Evolutionary conservation across 306 rosid genomes (phyloP).

Genomic region (Begonia fuchsioides): DNA sequence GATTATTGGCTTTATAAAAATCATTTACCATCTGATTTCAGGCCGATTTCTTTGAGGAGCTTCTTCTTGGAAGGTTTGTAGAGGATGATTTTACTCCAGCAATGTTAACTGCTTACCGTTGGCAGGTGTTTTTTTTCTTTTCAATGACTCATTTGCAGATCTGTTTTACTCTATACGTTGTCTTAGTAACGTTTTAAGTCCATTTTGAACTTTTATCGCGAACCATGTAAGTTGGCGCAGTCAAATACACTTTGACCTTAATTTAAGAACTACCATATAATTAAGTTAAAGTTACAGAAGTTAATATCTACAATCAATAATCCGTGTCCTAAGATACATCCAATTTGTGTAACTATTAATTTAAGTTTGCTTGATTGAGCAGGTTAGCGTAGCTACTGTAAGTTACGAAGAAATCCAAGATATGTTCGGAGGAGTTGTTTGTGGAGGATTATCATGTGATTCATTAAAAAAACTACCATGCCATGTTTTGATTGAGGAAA

Average conservation of each 20-base stretch:
- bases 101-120: conserved; percentile 30
- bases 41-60: conserved; percentile 77
- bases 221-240: too few relatives aligned
- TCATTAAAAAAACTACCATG: conserved; percentile 41
- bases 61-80: conserved; percentile 56
- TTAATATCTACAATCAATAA: too few relatives aligned
- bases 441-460: conserved; percentile 49
- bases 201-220: too few relatives aligned
- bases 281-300: too few relatives aligned
- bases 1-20: conserved; percentile 11
- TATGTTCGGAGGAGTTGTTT: conserved; percentile 25
- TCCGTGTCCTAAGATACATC: too few relatives aligned
- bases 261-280: too few relatives aligned
- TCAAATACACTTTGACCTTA: too few relatives aligned
- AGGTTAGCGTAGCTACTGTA: conserved; percentile 28
- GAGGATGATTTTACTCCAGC: conserved; percentile 47
- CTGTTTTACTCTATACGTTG: too few relatives aligned
- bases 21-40: conserved; percentile 25
- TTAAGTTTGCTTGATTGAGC: conserved; percentile 9
- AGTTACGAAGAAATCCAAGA: conserved; percentile 36
- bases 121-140: conserved; percentile 39
- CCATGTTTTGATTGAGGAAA: conserved; percentile 35
- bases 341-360: not conserved
- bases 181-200: too few relatives aligned
- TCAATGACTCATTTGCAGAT: not conserved